Evolutionary conservation across 2,329 filamentous ascomycete genomes (phyloP).

Genomic region (Aspergillus japonicus): DNA sequence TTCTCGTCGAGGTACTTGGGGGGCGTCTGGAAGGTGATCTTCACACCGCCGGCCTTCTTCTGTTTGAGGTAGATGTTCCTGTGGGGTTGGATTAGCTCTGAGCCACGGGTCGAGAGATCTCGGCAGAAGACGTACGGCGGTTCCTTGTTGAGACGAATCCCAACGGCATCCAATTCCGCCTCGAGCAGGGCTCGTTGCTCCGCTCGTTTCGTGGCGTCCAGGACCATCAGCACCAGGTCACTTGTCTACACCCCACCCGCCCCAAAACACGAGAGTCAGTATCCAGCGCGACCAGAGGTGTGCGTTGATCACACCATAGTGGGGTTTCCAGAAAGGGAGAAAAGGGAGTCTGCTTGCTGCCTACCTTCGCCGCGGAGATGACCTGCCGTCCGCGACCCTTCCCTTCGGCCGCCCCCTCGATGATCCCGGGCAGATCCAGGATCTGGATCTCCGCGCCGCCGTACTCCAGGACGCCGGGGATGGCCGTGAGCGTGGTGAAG

Average conservation of each 20-base stretch:
- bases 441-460: conserved; percentile 97
- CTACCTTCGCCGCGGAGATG: conserved; percentile 86
- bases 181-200: conserved; percentile 90
- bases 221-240: conserved; percentile 92
- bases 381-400: conserved; percentile 95
- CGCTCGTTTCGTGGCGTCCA: conserved; percentile 93
- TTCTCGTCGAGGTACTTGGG: conserved; percentile 94
- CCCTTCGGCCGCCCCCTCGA: conserved; percentile 92
- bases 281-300: background rate
- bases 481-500: conserved; percentile 96
- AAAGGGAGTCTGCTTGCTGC: background rate
- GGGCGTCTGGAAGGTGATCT: conserved; percentile 89
- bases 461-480: conserved; percentile 95
- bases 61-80: conserved; percentile 96
- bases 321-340: conserved; percentile 1
- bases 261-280: background rate
- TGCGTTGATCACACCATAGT: no score
- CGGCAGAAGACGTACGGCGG: conserved; percentile 65
- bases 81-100: background rate
- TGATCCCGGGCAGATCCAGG: conserved; percentile 95
- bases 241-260: conserved; percentile 61
- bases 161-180: conserved; percentile 89
- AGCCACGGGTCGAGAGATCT: no score
- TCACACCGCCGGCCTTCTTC: conserved; percentile 97
- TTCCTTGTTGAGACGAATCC: conserved; percentile 86